Conservation (phyloP, 345 rosid genomes). For the Leavenworthia alabamica region DNA sequence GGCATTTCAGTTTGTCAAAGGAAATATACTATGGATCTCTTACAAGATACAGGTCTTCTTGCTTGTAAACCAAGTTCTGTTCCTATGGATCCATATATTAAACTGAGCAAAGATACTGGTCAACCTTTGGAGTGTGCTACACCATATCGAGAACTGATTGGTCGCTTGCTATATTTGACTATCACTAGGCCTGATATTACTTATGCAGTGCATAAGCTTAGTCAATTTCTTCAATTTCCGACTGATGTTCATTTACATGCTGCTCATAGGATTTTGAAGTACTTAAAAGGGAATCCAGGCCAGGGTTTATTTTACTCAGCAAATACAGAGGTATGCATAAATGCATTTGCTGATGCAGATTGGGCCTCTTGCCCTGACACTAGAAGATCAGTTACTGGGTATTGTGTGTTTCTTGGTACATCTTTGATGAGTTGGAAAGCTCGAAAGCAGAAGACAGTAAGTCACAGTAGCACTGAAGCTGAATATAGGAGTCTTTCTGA, state of each 20-base stretch:
- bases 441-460: not conserved
- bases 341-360: not conserved
- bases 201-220: not conserved
- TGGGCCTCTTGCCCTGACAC: not conserved
- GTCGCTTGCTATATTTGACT: accelerated
- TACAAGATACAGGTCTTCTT: not conserved
- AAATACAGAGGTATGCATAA: accelerated
- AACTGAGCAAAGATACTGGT: not conserved
- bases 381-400: accelerated
- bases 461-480: not conserved
- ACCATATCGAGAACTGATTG: not conserved
- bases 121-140: accelerated
- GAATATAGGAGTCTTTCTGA: not conserved
- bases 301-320: not conserved
- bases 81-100: not conserved
- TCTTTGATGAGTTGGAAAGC: not conserved
- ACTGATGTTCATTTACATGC: not conserved
- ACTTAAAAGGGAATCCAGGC: not conserved
- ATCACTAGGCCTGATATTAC: not conserved
- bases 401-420: not conserved
- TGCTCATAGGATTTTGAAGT: not conserved
- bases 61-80: not conserved
- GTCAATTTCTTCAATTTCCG: not conserved
- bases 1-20: not conserved
- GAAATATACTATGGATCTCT: too few species aligned